Conservation (phyloP, 73 alveolate species). For the Paramecium primaurelia region DNA sequence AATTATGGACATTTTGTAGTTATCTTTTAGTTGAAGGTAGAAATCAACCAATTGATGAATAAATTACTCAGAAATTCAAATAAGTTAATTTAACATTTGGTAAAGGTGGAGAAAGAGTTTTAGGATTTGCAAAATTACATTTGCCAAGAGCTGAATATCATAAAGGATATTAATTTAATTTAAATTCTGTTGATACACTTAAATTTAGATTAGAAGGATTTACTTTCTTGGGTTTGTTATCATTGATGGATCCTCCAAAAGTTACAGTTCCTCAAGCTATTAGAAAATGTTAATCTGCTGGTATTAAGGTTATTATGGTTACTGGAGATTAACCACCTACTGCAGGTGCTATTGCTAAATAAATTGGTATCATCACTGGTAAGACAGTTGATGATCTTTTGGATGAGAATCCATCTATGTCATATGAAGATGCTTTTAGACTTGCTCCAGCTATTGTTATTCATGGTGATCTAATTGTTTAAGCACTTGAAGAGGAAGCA, state of each 20-base stretch:
- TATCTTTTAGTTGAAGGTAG: not conserved
- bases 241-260: constrained; percentile 96
- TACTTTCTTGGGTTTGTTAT: constrained; percentile 85
- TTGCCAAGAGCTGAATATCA: constrained; percentile 60
- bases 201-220: constrained; percentile 72
- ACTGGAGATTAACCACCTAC: constrained; percentile 95
- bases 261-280: constrained; percentile 75
- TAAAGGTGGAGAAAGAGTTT: constrained; percentile 81
- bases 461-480: constrained; percentile 82
- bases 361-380: constrained; percentile 72
- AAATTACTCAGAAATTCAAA: constrained; percentile 29
- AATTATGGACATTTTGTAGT: constrained; percentile 68
- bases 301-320: constrained; percentile 97
- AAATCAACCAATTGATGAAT: constrained; percentile 44
- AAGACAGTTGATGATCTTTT: constrained; percentile 62
- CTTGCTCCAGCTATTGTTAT: constrained; percentile 71
- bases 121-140: constrained; percentile 70
- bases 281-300: constrained; percentile 85
- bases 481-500: constrained; percentile 61
- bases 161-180: constrained; percentile 50
- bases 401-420: constrained; percentile 59
- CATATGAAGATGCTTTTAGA: constrained; percentile 72
- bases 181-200: constrained; percentile 61
- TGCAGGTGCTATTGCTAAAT: constrained; percentile 90
- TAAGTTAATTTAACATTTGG: constrained; percentile 73